Conservation (phyloP, 345 rosid genomes). For the Theobroma cacao region DNA sequence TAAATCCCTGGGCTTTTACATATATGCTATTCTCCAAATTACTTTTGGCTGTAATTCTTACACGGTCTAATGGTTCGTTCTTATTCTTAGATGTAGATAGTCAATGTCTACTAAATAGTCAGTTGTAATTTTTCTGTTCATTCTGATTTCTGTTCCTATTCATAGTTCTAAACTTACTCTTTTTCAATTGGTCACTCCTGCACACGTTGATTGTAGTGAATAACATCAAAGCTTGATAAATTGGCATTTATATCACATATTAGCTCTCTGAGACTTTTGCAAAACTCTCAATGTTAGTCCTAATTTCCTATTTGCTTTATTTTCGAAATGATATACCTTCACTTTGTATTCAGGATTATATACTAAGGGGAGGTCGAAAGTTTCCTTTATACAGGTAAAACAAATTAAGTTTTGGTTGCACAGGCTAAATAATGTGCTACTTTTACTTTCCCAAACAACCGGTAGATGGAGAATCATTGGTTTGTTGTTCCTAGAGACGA, state of each 20-base stretch:
- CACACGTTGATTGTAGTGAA: background rate
- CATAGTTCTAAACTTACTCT: background rate
- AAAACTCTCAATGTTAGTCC: background rate
- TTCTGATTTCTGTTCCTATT: background rate
- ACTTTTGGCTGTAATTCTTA: background rate
- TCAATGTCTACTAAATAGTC: background rate
- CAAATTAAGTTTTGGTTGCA: background rate
- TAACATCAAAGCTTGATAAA: background rate
- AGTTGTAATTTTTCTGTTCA: background rate
- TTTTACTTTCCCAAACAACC: background rate
- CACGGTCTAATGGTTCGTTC: background rate
- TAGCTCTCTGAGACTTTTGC: background rate
- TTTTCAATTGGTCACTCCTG: background rate
- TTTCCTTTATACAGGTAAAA: constrained; percentile 81
- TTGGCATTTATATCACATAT: background rate
- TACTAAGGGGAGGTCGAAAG: constrained; percentile 73
- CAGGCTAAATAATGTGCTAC: background rate
- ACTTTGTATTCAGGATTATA: constrained; percentile 61
- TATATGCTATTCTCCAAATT: background rate
- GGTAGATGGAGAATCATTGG: background rate
- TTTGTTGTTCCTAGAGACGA: background rate
- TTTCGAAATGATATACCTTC: background rate
- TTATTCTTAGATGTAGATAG: background rate
- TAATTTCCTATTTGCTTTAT: background rate
- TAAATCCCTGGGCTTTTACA: background rate